Base-by-base conservation (phyloP, 345 rosid genomes). In the Brassica incana region DNA sequence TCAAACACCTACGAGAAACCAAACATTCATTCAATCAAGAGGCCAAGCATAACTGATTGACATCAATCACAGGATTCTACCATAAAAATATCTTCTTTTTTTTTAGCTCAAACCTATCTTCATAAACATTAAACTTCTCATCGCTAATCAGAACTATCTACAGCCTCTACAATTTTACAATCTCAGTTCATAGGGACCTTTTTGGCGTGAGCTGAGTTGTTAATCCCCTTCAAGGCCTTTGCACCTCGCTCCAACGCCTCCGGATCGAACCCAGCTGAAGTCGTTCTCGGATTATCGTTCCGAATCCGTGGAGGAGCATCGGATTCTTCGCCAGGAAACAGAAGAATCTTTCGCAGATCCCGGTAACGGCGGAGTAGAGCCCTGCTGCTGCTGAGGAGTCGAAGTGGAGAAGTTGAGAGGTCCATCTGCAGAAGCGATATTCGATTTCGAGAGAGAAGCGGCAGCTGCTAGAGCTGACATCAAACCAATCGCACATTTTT, bases 241-340 rank as follows among this genome's bases (percentile, higher is more conserved):
- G 90, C 99, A 4, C 98, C 98, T 20, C 91, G 89, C 86, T 93
- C 98, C 66, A 95, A 85, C 10, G 99, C 90, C 87, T 90, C 91
- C 0, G 98, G 99, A 77, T 95, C 96, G 67, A 95, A 93, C 5
- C 99, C 99, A 20, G 94, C 88, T 0, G 98, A 90, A 0, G 86
- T 80, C 3, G 99, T 95, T 84, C 96, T 83, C 7, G 99, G 97
- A 63, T 90, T 81, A 68, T 88, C 84, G 70, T 91, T 95, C 38
- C 97, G 85, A 66, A 80, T 84, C 81, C 79, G 90, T 36, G 86
- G 77, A 67, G 86, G 69, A 32, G 82, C 74, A 65, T 82, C 56
- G 30, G 89, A 35, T 59, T 82, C 89, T 52, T 77, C 82, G 32
- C 54, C 82, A n/a, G 83, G 82, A 6, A 6, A 30, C 48, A n/a